Evolutionary conservation across 2,329 filamentous ascomycete genomes (phyloP).

Genomic region (Sclerotinia nivalis): DNA sequence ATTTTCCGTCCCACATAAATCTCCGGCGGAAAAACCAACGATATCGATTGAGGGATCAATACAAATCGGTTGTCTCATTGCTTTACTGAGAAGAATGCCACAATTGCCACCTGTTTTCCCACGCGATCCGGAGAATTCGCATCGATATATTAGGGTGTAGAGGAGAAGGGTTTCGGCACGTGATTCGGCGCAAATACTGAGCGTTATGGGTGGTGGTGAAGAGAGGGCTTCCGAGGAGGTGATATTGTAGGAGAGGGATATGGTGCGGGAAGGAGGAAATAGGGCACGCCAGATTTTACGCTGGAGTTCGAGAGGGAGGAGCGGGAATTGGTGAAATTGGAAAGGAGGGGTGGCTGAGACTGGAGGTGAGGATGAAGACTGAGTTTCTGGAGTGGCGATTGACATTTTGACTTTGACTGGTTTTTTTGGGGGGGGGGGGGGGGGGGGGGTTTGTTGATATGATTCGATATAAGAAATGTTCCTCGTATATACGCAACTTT

Average conservation of each 20-base stretch:
- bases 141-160: slow-evolving; percentile 15
- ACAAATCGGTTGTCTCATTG: slow-evolving; percentile 19
- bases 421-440: too few relatives aligned
- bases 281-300: slow-evolving; percentile 18
- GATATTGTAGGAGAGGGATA: slow-evolving; percentile 10
- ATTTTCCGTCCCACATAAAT: slow-evolving; percentile 3
- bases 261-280: slow-evolving; percentile 8
- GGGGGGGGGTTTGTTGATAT: neutral
- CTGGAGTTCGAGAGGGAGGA: slow-evolving; percentile 13
- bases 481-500: neutral
- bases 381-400: neutral
- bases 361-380: neutral
- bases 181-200: slow-evolving; percentile 14
- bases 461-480: too few relatives aligned
- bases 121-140: neutral
- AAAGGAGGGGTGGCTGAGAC: neutral
- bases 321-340: neutral
- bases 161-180: slow-evolving; percentile 18
- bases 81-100: neutral
- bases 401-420: neutral
- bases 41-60: neutral
- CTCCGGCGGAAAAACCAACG: neutral
- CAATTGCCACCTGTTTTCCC: neutral
- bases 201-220: slow-evolving; percentile 1
- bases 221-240: neutral